Conservation (phyloP, 768 basidiomycete species). For the Tremella yokohamensis region DNA sequence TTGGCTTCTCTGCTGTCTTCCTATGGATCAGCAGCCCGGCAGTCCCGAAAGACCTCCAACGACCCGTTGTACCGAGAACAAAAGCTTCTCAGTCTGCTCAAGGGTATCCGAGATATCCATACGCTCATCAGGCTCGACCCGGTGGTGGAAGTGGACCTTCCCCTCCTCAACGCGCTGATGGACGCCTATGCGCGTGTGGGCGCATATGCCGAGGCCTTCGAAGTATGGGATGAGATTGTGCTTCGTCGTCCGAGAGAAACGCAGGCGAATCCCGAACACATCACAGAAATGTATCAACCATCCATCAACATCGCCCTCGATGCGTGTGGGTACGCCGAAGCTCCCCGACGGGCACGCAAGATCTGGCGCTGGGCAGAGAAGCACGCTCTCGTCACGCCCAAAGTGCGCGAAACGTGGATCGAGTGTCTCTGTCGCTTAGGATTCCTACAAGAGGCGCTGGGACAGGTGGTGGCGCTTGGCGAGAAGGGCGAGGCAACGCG, state of each 20-base stretch:
- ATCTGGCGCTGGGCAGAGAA: constrained; percentile 59
- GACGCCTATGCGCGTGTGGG: constrained; percentile 78
- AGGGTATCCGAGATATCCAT: constrained; percentile 57
- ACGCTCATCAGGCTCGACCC: constrained; percentile 74
- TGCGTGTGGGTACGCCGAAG: constrained; percentile 66
- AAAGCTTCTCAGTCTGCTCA: constrained; percentile 18
- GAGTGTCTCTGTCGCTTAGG: constrained; percentile 79
- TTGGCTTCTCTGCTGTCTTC: constrained; percentile 65
- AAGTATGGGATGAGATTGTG: constrained; percentile 66
- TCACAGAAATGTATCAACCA: constrained; percentile 54
- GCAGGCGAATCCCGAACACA: constrained; percentile 40
- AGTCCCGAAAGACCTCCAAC: constrained; percentile 10
- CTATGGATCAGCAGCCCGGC: constrained; percentile 38
- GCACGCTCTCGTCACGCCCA: constrained; percentile 58
- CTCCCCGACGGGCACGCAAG: constrained; percentile 57
- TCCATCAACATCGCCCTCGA: constrained; percentile 82
- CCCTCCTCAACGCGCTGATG: constrained; percentile 80
- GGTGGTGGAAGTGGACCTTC: constrained; percentile 65
- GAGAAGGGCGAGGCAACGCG: constrained; percentile 6
- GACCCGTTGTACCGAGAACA: constrained; percentile 5
- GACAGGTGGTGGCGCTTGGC: constrained; percentile 60
- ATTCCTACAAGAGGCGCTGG: constrained; percentile 64
- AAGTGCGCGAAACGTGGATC: constrained; percentile 76
- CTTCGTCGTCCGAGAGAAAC: constrained; percentile 54
- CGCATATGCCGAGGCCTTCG: constrained; percentile 66